Conservation (phyloP, 371 early-diverging fungal species). For the Nematocida sp. region DNA sequence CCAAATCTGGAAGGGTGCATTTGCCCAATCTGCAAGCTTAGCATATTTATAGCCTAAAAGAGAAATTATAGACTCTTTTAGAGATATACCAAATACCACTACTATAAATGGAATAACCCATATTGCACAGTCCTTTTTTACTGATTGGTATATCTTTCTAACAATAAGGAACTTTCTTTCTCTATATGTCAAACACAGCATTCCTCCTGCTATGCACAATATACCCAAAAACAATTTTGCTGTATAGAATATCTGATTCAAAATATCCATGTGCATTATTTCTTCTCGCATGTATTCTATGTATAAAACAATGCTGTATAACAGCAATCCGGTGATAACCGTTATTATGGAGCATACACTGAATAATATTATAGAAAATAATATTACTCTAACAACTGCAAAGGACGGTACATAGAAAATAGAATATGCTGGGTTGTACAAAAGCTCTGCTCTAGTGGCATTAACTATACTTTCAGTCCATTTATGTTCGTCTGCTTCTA, state of each 20-base stretch:
- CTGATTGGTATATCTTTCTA: not conserved
- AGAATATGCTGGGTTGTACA: conserved; percentile 29
- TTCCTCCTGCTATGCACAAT: not conserved
- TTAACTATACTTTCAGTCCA: conserved; percentile 6
- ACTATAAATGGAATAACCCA: not conserved
- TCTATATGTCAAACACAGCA: not conserved
- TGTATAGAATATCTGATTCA: not conserved
- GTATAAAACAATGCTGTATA: not conserved
- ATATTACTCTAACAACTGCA: not conserved
- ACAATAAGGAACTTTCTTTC: not conserved
- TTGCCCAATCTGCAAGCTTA: too few relatives aligned
- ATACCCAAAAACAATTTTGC: not conserved
- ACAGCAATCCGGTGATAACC: not conserved
- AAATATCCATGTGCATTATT: not conserved
- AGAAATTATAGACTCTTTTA: not conserved
- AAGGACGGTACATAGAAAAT: conserved; percentile 17
- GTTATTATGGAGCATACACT: not conserved
- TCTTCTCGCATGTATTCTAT: not conserved
- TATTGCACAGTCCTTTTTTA: not conserved
- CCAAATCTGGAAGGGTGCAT: too few relatives aligned
- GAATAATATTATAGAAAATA: not conserved
- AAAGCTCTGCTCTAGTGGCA: conserved; percentile 7
- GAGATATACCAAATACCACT: not conserved
- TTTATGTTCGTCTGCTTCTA: not conserved
- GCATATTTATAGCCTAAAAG: too few relatives aligned